Percentiles rank a stretch among this genome's conserved stretches.
Conservation (phyloP, 192 early-diverging fungal species). For the Entomortierella chlamydospora region DNA sequence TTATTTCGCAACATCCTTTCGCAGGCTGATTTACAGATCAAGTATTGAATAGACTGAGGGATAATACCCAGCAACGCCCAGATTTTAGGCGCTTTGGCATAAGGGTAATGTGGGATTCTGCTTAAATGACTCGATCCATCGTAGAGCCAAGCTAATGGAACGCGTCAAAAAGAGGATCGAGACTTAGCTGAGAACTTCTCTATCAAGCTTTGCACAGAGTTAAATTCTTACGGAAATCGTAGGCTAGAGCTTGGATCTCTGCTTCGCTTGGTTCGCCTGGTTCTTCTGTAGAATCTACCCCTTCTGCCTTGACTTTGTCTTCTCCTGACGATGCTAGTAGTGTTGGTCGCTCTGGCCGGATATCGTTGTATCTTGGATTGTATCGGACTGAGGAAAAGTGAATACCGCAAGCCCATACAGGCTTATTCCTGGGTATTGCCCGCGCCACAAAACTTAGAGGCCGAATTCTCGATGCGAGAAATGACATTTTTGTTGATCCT, state of each 20-base stretch:
- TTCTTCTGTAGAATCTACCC: neutral
- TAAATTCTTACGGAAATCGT: slow-evolving; percentile 36
- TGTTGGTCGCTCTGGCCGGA: neutral
- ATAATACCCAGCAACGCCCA: slow-evolving; percentile 55
- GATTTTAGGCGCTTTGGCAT: slow-evolving; percentile 49
- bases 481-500: slow-evolving; percentile 5
- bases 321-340: neutral
- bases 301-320: neutral
- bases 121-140: slow-evolving; percentile 29
- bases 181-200: too few species aligned
- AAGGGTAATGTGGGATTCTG: slow-evolving; percentile 61
- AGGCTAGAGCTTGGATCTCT: slow-evolving; percentile 29
- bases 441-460: neutral
- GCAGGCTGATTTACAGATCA: slow-evolving; percentile 55
- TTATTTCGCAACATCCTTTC: slow-evolving; percentile 58
- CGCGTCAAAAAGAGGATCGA: neutral
- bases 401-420: slow-evolving; percentile 16
- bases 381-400: slow-evolving; percentile 8
- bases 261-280: slow-evolving; percentile 15
- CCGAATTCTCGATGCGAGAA: slow-evolving; percentile 7
- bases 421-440: slow-evolving; percentile 20
- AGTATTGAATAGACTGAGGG: slow-evolving; percentile 53
- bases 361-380: neutral
- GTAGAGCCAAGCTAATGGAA: slow-evolving; percentile 35
- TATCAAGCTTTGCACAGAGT: too few species aligned